Evolutionary conservation across 768 basidiomycete genomes (phyloP), one percentile per base, ranked within the genome.

Genomic region (Psilocybe tampanensis): DNA sequence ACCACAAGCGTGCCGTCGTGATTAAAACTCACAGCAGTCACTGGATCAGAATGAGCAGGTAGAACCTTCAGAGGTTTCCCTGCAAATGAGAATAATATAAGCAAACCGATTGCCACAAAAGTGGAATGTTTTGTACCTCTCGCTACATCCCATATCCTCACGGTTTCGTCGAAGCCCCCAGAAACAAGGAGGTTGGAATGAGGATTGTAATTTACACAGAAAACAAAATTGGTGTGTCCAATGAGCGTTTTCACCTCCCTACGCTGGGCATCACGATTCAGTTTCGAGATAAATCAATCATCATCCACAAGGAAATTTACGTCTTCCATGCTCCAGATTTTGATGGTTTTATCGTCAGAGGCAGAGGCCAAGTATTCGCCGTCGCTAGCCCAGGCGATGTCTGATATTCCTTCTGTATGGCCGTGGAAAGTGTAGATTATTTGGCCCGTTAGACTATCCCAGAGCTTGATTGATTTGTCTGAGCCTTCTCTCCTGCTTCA

Each of bases 11-110:
- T 95, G 6, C 97, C 97, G 61, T 98, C 96, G 62, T 89, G 85
- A 71, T 92, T 98, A 79, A 97, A 99, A 56, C 86, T 84, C 6
- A 98, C 94, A 11, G 92, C 89, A 42, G 94, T 96, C 29, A 98
- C 94, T 12, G 97, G 95, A 71, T 98, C 97, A 2, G 95, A 95
- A 76, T 98, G 97, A 2, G 97, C 97, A 32, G 95, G 94, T 8
- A 98, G 77, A 15, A 90, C 86, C 70, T 92, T 89, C 68, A 98
- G 72, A n/a, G 87, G 85, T 67, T 83, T 89, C 17, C 92, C 96
- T 95, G 56, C 24, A 13, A 29, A 55, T 47, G 18, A 62, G 47
- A 12, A 42, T 47, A n/a, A n/a, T n/a, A n/a, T n/a, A 39, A 19
- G 48, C 24, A 18, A 44, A 12, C 44, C 39, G 7, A 19, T 26